Conservation (phyloP, 139 green algal species). For the Mesotaenium endlicherianum region DNA sequence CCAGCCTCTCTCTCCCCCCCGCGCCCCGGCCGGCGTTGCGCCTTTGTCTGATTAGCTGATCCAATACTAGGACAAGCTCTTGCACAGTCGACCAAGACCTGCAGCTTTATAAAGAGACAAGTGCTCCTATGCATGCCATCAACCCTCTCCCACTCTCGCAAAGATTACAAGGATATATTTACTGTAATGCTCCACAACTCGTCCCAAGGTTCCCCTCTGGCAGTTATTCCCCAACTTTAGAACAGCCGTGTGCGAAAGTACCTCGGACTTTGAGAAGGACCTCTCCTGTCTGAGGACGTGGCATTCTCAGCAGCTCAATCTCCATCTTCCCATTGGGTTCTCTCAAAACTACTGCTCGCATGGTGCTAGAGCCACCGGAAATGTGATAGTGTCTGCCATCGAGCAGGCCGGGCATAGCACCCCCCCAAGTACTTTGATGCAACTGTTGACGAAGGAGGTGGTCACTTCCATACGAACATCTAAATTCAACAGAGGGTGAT, state of each 20-base stretch:
- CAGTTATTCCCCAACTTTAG: not conserved
- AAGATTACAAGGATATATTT: not conserved
- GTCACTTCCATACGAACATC: too few relatives aligned
- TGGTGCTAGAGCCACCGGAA: not conserved
- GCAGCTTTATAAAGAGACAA: not conserved
- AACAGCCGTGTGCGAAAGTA: not conserved
- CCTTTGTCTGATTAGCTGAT: too few relatives aligned
- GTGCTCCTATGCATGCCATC: not conserved
- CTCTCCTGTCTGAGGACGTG: slow-evolving; percentile 27
- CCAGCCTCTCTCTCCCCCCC: too few relatives aligned
- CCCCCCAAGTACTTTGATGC: too few relatives aligned
- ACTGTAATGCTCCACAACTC: not conserved
- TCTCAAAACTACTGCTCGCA: slow-evolving; percentile 14
- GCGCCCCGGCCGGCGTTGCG: too few relatives aligned
- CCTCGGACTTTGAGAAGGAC: slow-evolving; percentile 33
- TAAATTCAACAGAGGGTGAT: too few relatives aligned
- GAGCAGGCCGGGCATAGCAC: too few relatives aligned
- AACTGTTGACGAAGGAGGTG: too few relatives aligned
- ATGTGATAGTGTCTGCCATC: not conserved
- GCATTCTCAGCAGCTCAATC: slow-evolving; percentile 34
- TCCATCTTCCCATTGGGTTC: not conserved
- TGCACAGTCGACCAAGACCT: not conserved
- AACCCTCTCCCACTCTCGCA: not conserved
- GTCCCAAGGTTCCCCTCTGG: not conserved
- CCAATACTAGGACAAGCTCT: too few relatives aligned